These are phyloP conservation scores for Mucor indicus DNA, from an alignment of 371 early-diverging fungal genomes.

Conservation along the genomic window DNA sequence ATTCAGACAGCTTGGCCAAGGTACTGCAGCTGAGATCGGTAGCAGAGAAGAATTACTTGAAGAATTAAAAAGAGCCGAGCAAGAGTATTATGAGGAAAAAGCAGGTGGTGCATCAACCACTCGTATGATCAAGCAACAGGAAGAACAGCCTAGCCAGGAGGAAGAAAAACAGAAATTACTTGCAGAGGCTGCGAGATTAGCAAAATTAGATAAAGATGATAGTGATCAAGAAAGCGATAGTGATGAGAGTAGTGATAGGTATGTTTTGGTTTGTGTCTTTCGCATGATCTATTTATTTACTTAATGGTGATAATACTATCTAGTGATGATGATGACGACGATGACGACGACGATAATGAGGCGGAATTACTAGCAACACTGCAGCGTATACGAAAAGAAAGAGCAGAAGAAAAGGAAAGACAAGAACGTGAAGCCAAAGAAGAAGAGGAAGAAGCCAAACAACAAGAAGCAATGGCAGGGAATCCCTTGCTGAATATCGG, in stretches of 20 bases:
- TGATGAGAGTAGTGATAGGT: slow-evolving; percentile 25
- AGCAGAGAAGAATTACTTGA: slow-evolving; percentile 61
- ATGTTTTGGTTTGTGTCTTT: not conserved
- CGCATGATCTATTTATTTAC: not conserved
- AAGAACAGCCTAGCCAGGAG: slow-evolving; percentile 33
- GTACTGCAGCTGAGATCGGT: slow-evolving; percentile 64
- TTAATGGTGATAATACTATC: slow-evolving; percentile 20
- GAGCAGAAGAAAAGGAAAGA: slow-evolving; percentile 90
- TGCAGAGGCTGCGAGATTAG: slow-evolving; percentile 43
- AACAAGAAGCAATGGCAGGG: slow-evolving; percentile 65
- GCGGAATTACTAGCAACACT: slow-evolving; percentile 87
- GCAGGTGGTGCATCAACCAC: slow-evolving; percentile 19
- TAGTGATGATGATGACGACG: slow-evolving; percentile 57
- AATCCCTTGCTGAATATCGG: slow-evolving; percentile 78
- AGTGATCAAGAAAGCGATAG: slow-evolving; percentile 57
- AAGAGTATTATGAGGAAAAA: slow-evolving; percentile 57
- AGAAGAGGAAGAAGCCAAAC: slow-evolving; percentile 51
- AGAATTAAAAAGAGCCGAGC: slow-evolving; percentile 69
- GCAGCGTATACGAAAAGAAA: slow-evolving; percentile 92
- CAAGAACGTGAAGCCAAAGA: slow-evolving; percentile 63
- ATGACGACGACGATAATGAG: slow-evolving; percentile 92
- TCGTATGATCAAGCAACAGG: slow-evolving; percentile 21
- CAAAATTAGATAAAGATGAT: slow-evolving; percentile 63
- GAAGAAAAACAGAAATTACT: slow-evolving; percentile 27
- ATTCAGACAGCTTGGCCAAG: slow-evolving; percentile 80